Conservation (phyloP, 345 rosid genomes). For the Moringa oleifera region DNA sequence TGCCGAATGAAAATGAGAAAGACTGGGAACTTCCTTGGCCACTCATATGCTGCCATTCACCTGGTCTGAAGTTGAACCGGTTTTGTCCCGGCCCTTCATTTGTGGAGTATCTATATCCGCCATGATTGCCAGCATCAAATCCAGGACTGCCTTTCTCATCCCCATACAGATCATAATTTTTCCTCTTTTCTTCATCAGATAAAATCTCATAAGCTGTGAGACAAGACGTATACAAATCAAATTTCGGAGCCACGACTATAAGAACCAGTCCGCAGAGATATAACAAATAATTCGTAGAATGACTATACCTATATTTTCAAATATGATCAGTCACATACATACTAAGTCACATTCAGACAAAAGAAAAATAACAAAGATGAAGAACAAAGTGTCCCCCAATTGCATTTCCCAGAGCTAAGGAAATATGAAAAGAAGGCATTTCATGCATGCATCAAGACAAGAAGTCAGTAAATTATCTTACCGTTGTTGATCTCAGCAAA, state of each 20-base stretch:
- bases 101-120: slow-evolving; percentile 54
- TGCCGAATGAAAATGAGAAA: slow-evolving; percentile 74
- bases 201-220: slow-evolving; percentile 84
- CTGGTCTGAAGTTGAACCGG: slow-evolving; percentile 51
- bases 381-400: too few species aligned
- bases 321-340: neutral
- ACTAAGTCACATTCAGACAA: neutral
- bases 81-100: slow-evolving; percentile 54
- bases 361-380: neutral
- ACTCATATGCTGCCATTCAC: slow-evolving; percentile 69
- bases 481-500: slow-evolving; percentile 92
- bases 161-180: slow-evolving; percentile 81
- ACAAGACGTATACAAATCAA: slow-evolving; percentile 14
- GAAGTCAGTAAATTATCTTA: slow-evolving; percentile 19
- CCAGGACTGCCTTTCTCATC: slow-evolving; percentile 86
- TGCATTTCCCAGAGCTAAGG: neutral
- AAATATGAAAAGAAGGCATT: neutral
- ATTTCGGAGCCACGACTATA: neutral
- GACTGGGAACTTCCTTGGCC: slow-evolving; percentile 60
- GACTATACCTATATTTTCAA: neutral
- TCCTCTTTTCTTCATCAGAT: slow-evolving; percentile 84
- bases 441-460: neutral
- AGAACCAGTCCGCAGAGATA: neutral
- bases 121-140: slow-evolving; percentile 60
- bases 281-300: too few species aligned